phyloP scores from a whole-genome alignment of 495 filamentous ascomycete genomes.

The Penicillium canariense region DNA sequence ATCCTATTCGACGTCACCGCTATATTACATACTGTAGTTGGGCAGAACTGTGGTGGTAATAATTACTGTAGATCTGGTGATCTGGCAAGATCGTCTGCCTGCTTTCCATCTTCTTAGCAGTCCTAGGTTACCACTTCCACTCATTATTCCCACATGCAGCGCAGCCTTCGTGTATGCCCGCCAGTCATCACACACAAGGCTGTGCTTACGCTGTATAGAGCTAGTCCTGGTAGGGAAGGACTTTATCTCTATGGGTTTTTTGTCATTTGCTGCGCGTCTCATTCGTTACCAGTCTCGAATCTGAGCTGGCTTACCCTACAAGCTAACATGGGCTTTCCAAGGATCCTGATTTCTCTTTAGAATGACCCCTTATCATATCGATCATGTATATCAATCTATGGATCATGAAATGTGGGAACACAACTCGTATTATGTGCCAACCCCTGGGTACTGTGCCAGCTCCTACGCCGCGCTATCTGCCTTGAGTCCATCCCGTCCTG shows the following conservation, averaged over 20 bases:
- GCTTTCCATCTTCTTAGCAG: neutral
- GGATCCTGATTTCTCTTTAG: neutral
- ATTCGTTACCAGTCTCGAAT: slow-evolving; percentile 2
- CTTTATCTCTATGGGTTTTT: no score
- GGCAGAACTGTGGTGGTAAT: neutral
- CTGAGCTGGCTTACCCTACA: neutral
- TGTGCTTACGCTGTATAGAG: slow-evolving; percentile 15
- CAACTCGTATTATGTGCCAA: slow-evolving; percentile 1
- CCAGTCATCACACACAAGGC: slow-evolving; percentile 15
- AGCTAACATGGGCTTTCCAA: neutral
- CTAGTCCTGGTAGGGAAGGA: slow-evolving; percentile 17
- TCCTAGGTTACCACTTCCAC: slow-evolving; percentile 2
- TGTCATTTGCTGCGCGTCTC: slow-evolving; percentile 4
- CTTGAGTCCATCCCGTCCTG: neutral
- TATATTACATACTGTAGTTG: neutral
- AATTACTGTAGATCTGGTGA: neutral
- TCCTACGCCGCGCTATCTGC: neutral
- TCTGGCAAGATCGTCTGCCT: slow-evolving; percentile 16
- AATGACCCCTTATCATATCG: slow-evolving; percentile 1
- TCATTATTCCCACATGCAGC: slow-evolving; percentile 10
- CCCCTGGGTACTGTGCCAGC: slow-evolving; percentile 4
- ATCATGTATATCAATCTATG: slow-evolving; percentile 3
- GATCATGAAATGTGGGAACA: slow-evolving; percentile 4
- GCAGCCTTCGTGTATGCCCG: slow-evolving; percentile 3
- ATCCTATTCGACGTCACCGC: neutral